Evolutionary conservation across 192 early-diverging fungal species (phyloP).

Genomic region (Haplosporangium gracile): DNA sequence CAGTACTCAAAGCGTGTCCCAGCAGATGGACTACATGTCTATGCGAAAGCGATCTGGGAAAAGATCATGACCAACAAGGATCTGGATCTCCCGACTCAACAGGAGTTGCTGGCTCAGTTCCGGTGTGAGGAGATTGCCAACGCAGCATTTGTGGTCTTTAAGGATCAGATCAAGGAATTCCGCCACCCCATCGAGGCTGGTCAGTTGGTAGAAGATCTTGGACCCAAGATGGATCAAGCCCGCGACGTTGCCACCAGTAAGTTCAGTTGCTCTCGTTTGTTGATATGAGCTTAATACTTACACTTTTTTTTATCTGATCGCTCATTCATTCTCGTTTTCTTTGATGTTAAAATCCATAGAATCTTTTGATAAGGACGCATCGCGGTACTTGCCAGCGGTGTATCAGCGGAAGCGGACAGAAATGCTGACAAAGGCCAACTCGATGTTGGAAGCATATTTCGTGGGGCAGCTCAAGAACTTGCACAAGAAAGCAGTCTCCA

Average conservation of each 20-base stretch:
- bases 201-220: slow-evolving; percentile 80
- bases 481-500: slow-evolving; percentile 73
- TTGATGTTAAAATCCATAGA: slow-evolving; percentile 29
- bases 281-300: neutral
- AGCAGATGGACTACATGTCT: slow-evolving; percentile 95
- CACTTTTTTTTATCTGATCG: neutral
- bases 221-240: slow-evolving; percentile 69
- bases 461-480: slow-evolving; percentile 92
- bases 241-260: slow-evolving; percentile 67
- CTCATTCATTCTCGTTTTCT: neutral
- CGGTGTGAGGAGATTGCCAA: slow-evolving; percentile 97
- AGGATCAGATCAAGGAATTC: slow-evolving; percentile 67
- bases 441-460: slow-evolving; percentile 80
- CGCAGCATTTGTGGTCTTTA: slow-evolving; percentile 78
- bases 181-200: slow-evolving; percentile 82
- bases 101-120: slow-evolving; percentile 98
- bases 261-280: neutral
- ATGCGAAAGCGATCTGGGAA: slow-evolving; percentile 90
- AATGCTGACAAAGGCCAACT: slow-evolving; percentile 81
- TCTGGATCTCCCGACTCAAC: slow-evolving; percentile 97
- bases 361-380: slow-evolving; percentile 90
- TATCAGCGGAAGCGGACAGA: slow-evolving; percentile 89
- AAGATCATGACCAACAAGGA: slow-evolving; percentile 94
- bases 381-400: slow-evolving; percentile 88
- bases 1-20: slow-evolving; percentile 93